Evolutionary conservation across 352 stramenopile species (phyloP), one percentile per base, ranked within the genome.

Genomic region (Globisporangium viniferum): DNA sequence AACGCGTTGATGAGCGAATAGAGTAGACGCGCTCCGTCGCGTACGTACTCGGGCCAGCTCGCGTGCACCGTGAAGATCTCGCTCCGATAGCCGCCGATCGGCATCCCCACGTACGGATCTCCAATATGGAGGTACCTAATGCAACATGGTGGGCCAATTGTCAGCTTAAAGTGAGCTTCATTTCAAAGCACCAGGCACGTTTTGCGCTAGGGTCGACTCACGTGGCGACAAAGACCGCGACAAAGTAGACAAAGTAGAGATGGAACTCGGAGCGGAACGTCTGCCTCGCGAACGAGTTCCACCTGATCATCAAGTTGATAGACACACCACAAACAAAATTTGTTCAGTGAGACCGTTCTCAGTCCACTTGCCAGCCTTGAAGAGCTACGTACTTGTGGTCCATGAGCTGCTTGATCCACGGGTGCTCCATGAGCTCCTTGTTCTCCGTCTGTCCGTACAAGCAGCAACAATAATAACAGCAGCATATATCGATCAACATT

Each of bases 211-310:
- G 14, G 7, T 14, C 10, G 10, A 72, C 78, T 18, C 35, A 94
- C 86, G 84, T 94, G 33, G 84, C 83, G 56, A 91, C 61, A 62
- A 94, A 94, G 14, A 92, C 75, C 0, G 86, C 68, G 29, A 87
- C 62, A 63, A 94, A 94, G 62, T 91, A 94, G 4, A 91, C 67
- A 24, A 86, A 86, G 63, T 94, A 94, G 6, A 93, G 66, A 58
- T 90, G 86, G 29, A 94, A 92, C 41, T 94, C 80, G 5, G 72
- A 87, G 0, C 83, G 75, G 75, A 93, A 93, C 24, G 76, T 88
- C 53, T 90, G 72, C 20, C 75, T 66, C 10, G 76, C 88, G 69
- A 93, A 93, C 3, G 81, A 90, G 57, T 94, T 81, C 86, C 86
- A 94, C 63, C 86, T 94, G 51, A 6, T 9, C 9, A 10, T 24